Evolutionary conservation across 805 yeast species (phyloP).

Genomic region (Ogataea trehalophila): DNA sequence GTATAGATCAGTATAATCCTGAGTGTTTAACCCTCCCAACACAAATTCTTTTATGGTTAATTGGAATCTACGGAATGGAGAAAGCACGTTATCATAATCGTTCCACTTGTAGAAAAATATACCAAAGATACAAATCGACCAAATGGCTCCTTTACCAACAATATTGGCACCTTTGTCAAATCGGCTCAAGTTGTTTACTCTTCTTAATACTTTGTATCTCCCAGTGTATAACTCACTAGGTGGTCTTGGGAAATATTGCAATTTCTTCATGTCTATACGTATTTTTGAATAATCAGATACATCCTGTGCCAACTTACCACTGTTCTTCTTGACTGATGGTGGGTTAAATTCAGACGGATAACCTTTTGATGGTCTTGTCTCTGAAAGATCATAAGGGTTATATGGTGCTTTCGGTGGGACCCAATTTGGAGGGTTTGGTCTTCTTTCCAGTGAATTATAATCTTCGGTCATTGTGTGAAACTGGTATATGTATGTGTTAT

Average conservation of each 20-base stretch:
- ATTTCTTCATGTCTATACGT: slow-evolving; percentile 65
- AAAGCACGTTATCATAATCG: slow-evolving; percentile 70
- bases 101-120: slow-evolving; percentile 81
- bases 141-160: slow-evolving; percentile 47
- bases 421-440: slow-evolving; percentile 79
- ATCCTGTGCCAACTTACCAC: slow-evolving; percentile 48
- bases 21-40: slow-evolving; percentile 48
- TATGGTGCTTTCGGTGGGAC: slow-evolving; percentile 77
- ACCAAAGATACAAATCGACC: slow-evolving; percentile 49
- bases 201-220: slow-evolving; percentile 64
- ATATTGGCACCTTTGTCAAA: slow-evolving; percentile 58
- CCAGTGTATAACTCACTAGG: slow-evolving; percentile 71
- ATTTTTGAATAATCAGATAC: slow-evolving; percentile 65
- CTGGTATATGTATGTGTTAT: not conserved
- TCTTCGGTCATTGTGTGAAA: not conserved
- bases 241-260: slow-evolving; percentile 78
- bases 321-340: slow-evolving; percentile 54
- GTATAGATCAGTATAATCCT: slow-evolving; percentile 61
- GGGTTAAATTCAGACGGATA: slow-evolving; percentile 76
- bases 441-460: slow-evolving; percentile 40
- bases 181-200: slow-evolving; percentile 46
- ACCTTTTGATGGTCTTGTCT: slow-evolving; percentile 74
- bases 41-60: slow-evolving; percentile 50
- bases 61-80: slow-evolving; percentile 60
- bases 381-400: slow-evolving; percentile 79